Percentiles rank a stretch among this genome's conserved stretches.
These are phyloP conservation scores for Bimuria novae-zelandiae DNA, from an alignment of 2,329 filamentous ascomycete genomes.

Conservation along the genomic window DNA sequence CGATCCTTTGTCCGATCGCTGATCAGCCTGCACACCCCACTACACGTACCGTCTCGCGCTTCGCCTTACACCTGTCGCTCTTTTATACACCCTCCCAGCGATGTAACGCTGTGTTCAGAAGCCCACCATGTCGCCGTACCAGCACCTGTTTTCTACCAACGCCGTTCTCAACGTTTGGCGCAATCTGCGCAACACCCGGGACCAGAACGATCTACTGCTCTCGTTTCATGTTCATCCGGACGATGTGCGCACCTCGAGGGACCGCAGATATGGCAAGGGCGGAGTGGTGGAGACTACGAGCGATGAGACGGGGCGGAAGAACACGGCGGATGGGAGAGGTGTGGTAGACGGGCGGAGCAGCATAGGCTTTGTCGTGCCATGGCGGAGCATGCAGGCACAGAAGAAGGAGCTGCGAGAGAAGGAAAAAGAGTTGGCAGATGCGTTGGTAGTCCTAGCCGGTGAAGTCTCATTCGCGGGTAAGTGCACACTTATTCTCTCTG, in stretches of 20 bases:
- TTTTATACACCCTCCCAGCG: constrained; percentile 7
- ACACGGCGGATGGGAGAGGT: constrained; percentile 18
- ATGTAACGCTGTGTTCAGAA: constrained; percentile 18
- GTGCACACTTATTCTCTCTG: not conserved
- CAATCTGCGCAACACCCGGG: constrained; percentile 37
- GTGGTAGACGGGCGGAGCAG: constrained; percentile 28
- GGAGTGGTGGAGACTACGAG: constrained; percentile 19
- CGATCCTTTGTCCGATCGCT: constrained; percentile 9
- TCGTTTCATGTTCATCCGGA: constrained; percentile 41
- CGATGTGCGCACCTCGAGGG: constrained; percentile 23
- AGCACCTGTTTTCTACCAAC: constrained; percentile 41
- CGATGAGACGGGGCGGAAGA: constrained; percentile 24
- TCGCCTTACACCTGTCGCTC: not conserved
- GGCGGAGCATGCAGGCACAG: constrained; percentile 43
- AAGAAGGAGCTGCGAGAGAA: constrained; percentile 36
- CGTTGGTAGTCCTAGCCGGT: constrained; percentile 38
- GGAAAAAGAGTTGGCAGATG: constrained; percentile 42
- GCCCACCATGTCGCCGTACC: constrained; percentile 33
- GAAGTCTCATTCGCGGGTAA: constrained; percentile 41
- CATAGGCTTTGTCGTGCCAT: constrained; percentile 43
- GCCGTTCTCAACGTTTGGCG: constrained; percentile 41
- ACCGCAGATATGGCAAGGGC: constrained; percentile 23
- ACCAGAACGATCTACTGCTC: constrained; percentile 39
- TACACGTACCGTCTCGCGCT: not conserved
- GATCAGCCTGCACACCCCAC: constrained; percentile 15